Percentiles rank a stretch among this genome's conserved stretches.
Evolutionary conservation across 371 early-diverging fungal species (phyloP).

Genomic region (Mortierella sp.): DNA sequence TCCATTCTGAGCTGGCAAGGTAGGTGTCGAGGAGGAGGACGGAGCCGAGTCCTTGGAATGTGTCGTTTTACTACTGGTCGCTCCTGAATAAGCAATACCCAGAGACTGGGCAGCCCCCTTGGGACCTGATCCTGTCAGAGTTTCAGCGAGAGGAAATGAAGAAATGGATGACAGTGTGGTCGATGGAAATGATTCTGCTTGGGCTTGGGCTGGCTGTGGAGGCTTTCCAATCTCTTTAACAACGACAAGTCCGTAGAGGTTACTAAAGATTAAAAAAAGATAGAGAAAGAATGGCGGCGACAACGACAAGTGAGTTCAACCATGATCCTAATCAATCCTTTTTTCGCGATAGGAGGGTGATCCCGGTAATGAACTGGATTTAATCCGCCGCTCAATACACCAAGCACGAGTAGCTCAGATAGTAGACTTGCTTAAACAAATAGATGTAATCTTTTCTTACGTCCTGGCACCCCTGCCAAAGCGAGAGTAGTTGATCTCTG

Average conservation of each 20-base stretch:
- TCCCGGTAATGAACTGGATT: too few species aligned
- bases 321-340: not conserved
- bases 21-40: not conserved
- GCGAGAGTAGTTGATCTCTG: conserved; percentile 33
- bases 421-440: not conserved
- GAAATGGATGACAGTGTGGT: too few species aligned
- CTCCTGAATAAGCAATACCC: too few species aligned
- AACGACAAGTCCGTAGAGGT: conserved; percentile 42
- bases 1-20: not conserved
- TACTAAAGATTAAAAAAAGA: conserved; percentile 12
- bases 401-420: not conserved
- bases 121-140: too few species aligned
- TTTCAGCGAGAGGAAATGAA: too few species aligned
- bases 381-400: too few species aligned
- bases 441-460: conserved; percentile 14
- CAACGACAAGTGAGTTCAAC: not conserved
- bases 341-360: too few species aligned
- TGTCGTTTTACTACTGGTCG: not conserved
- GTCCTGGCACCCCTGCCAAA: conserved; percentile 46
- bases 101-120: too few species aligned
- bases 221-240: conserved; percentile 29
- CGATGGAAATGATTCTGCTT: too few species aligned
- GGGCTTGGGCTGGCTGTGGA: too few species aligned
- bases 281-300: not conserved
- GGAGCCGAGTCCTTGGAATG: not conserved